Evolutionary conservation across 2,329 filamentous ascomycete species (phyloP), one percentile per base, ranked within the genome.

Genomic region (Fusarium duplospermum): DNA sequence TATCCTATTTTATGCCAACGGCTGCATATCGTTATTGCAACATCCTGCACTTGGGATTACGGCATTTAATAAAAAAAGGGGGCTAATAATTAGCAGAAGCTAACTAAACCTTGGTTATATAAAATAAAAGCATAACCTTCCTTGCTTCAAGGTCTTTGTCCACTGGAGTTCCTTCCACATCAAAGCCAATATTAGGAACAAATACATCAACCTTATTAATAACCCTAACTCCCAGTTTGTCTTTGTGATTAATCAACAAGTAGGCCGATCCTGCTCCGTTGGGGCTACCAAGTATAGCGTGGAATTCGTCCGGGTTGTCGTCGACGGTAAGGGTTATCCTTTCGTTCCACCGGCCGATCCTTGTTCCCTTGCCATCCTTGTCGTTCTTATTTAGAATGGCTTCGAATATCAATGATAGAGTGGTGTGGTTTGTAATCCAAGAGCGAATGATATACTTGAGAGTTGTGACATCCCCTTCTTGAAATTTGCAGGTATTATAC

Each of bases 371-470:
- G 29, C 50, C 50, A 57, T 36, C 36, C 13, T 24, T 61, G 9
- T 13, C 61, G 27, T 56, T 9, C 36, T 56, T 64, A 14, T 50
- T 62, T 7, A 64, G 36, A 3, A 68, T 22, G 9, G 66, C 66
- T 22, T 68, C 20, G 56, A 68, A 68, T n/a, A 68, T 5, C n/a
- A 68, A 27, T 16, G 14, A 6, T 20, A 68, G 56, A n/a, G 61
- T 68, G 6, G 29, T 24, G 5, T 50, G 16, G 36, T 64, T 68
- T 9, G 22, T 27, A 20, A 68, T 64, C 36, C 42, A 20, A 11
- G 66, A 47, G 3, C 61, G 66, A 33, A 68, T 61, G 14, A 64
- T 68, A 47, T 68, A 68, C 10, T 61, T 61, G 35, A 68, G 7
- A 11, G 20, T 60, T 8, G 22, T 40, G 31, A 62, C 40, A 40